Base-by-base conservation (phyloP, 257 asterid genomes). In the Lantana camara region DNA sequence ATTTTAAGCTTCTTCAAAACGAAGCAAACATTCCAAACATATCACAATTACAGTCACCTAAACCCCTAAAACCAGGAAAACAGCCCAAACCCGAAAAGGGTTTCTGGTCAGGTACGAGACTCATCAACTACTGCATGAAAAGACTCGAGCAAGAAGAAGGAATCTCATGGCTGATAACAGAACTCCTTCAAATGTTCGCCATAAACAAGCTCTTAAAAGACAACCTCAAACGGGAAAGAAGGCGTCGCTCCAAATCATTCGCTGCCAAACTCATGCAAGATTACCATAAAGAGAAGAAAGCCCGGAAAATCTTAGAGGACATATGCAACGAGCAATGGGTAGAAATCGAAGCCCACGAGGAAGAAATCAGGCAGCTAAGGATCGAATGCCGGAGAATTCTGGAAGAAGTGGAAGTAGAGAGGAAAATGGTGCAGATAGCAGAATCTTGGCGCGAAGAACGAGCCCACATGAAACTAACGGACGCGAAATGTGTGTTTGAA, bases 381-480 rank as follows among this genome's bases (percentile, higher is more conserved):
- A 30, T 16, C 27, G 69, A 70, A 45, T 16, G 12, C 5, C 32
- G 34, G 9, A 64, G 56, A 22, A 46, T 83, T 27, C 66, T 40
- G 14, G 74, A 53, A 16, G 75, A 76, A 38, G 66, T 73, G 35
- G 82, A 61, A 23, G 73, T 77, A 46, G 82, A 79, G 60, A 71
- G 80, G 56, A 63, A 45, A 17, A 77, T 82, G 81, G 42, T 73
- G 44, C 82, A 74, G 46, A 10, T 79, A 34, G 68, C 82, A 37
- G 88, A 82, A 71, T 75, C 69, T 50, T 75, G 77, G 88, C 82
- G 78, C 0, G 85, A 79, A 58, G 84, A 78, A 67, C 77, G 69
- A 0, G 80, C 73, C 4, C 80, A 76, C 49, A 71, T 76, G 82
- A 82, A 73, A 61, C 37, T 82, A 41, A 66, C 49, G 44, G 75